These are phyloP conservation scores for Cercospora brassicicola DNA, from an alignment of 2,329 filamentous ascomycete genomes.

Conservation along the genomic window DNA sequence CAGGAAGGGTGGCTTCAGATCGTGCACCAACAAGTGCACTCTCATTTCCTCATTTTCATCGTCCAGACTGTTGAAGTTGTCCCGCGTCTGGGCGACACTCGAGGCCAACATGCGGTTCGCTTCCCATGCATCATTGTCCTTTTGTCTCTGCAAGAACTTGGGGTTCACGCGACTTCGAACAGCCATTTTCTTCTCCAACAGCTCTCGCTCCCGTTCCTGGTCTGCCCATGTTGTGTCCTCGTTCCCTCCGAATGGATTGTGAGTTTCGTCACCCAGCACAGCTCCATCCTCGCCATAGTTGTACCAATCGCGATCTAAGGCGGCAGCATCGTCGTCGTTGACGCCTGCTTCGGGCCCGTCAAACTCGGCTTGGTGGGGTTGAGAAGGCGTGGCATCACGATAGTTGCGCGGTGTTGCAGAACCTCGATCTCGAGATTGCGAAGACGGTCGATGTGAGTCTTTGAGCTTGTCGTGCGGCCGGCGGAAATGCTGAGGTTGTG, in stretches of 20 bases:
- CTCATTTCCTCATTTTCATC: conserved; percentile 88
- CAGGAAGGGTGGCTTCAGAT: conserved; percentile 88
- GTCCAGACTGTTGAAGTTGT: conserved; percentile 66
- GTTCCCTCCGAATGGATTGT: conserved; percentile 83
- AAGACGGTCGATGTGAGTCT: conserved; percentile 32
- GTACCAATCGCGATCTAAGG: conserved; percentile 91
- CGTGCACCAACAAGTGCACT: conserved; percentile 88
- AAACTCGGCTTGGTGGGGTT: conserved; percentile 56
- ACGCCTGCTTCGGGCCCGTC: conserved; percentile 62
- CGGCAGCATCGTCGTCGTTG: conserved; percentile 68
- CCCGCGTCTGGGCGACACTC: conserved; percentile 87
- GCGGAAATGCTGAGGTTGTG: conserved; percentile 45
- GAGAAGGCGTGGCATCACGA: conserved; percentile 34
- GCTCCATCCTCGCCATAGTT: conserved; percentile 79
- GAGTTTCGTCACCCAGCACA: conserved; percentile 84
- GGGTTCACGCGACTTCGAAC: conserved; percentile 53
- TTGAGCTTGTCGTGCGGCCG: conserved; percentile 33
- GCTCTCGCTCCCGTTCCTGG: conserved; percentile 69
- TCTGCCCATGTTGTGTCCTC: conserved; percentile 69
- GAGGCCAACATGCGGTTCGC: conserved; percentile 98
- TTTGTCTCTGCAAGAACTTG: conserved; percentile 79
- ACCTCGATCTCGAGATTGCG: conserved; percentile 12
- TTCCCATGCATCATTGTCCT: conserved; percentile 97
- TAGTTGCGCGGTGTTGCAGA: conserved; percentile 15
- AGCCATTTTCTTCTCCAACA: conserved; percentile 75